Percentiles rank a stretch among this genome's conserved stretches.
phyloP scores from a whole-genome alignment of 1,139 yeast species.

The Diutina mesorugosa region DNA sequence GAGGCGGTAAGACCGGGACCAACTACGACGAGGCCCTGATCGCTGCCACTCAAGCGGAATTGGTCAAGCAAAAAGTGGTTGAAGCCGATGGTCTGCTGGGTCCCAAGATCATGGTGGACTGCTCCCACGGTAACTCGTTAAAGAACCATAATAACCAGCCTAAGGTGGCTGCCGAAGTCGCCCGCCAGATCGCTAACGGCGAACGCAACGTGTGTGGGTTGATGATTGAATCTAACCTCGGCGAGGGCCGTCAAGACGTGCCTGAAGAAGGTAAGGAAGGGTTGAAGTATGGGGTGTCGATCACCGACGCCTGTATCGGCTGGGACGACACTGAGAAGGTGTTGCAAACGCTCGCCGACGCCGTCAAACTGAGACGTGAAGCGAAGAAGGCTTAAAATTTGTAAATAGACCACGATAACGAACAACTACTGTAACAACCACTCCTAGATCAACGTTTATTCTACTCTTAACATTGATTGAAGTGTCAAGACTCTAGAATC shows the following conservation, averaged over 20 bases:
- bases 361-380: constrained; percentile 63
- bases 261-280: constrained; percentile 53
- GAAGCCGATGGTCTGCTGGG: constrained; percentile 30
- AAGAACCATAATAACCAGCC: constrained; percentile 92
- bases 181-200: constrained; percentile 70
- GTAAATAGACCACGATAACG: neutral
- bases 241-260: constrained; percentile 88
- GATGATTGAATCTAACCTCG: constrained; percentile 89
- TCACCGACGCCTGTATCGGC: constrained; percentile 92
- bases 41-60: constrained; percentile 50
- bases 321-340: constrained; percentile 77
- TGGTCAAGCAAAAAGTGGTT: constrained; percentile 40
- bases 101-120: constrained; percentile 88
- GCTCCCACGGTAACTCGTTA: constrained; percentile 91
- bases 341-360: constrained; percentile 57
- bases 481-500: too few species aligned
- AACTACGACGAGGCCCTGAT: constrained; percentile 75
- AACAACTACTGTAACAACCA: neutral
- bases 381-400: neutral
- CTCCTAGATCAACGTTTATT: too few species aligned
- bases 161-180: constrained; percentile 68
- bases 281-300: constrained; percentile 82
- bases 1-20: constrained; percentile 93
- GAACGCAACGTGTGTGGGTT: constrained; percentile 75
- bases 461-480: too few species aligned